These are phyloP conservation scores for Penicillium sclerotigenum DNA, from an alignment of 2,329 filamentous ascomycete species.

Conservation along the genomic window DNA sequence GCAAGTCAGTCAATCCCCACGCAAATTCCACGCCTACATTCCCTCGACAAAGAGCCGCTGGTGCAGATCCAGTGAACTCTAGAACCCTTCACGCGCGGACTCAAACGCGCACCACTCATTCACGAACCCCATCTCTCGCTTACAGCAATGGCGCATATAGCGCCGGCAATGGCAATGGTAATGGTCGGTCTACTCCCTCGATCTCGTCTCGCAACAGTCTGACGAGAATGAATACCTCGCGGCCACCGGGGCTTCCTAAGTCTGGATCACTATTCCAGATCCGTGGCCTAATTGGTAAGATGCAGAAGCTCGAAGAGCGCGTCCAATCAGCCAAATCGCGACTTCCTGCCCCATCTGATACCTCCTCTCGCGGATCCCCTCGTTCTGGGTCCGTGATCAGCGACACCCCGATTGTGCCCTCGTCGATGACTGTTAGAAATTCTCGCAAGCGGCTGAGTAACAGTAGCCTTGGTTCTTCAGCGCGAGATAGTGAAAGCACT, in stretches of 20 bases:
- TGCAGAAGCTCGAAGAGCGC: conserved; percentile 91
- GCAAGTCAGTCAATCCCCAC: conserved; percentile 50
- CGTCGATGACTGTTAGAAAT: conserved; percentile 53
- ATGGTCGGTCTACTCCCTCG: conserved; percentile 46
- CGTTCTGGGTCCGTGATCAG: conserved; percentile 53
- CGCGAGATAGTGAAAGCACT: conserved; percentile 35
- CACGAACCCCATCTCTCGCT: conserved; percentile 60
- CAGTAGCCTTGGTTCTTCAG: conserved; percentile 41
- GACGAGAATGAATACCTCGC: conserved; percentile 50
- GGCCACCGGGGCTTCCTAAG: conserved; percentile 49
- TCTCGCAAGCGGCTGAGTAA: conserved; percentile 43
- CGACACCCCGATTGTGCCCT: conserved; percentile 48
- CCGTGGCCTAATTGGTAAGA: conserved; percentile 88
- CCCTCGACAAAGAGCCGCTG: conserved; percentile 42
- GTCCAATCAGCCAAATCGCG: conserved; percentile 90
- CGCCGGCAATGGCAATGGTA: not conserved
- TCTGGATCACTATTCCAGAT: conserved; percentile 85
- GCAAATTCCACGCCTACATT: conserved; percentile 45
- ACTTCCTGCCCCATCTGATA: conserved; percentile 74
- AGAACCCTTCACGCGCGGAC: conserved; percentile 48
- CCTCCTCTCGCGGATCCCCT: conserved; percentile 78
- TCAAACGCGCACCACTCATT: conserved; percentile 47
- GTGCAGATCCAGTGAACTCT: conserved; percentile 53
- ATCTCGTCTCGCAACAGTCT: conserved; percentile 38
- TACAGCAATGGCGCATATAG: conserved; percentile 32